phyloP scores from a whole-genome alignment of 306 rosid genomes.

The Cucumis melo region DNA sequence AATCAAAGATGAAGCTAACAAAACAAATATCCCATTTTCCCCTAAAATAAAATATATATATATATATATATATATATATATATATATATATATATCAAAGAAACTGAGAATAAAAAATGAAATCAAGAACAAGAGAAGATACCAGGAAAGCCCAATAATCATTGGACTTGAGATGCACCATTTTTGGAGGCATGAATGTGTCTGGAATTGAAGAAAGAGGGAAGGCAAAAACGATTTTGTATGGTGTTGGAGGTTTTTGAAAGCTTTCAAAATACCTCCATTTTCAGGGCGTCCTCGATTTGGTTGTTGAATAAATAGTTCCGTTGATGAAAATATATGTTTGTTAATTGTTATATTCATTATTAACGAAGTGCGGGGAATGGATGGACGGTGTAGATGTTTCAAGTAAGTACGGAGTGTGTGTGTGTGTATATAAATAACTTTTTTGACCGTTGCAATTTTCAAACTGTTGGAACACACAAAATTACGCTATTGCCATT shows the following conservation, averaged over 20 bases:
- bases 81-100: no score
- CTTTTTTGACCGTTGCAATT: conserved; percentile 16
- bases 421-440: no score
- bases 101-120: neutral
- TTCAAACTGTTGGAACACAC: neutral
- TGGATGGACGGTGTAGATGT: neutral
- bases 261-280: conserved; percentile 10
- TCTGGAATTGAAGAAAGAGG: neutral
- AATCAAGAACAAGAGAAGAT: neutral
- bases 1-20: neutral
- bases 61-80: no score
- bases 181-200: neutral
- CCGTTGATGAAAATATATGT: neutral
- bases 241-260: neutral
- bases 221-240: neutral
- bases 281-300: neutral
- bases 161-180: conserved; percentile 15
- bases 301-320: neutral
- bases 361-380: neutral
- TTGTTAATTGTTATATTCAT: no score
- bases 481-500: neutral
- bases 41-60: neutral
- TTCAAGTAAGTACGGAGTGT: neutral
- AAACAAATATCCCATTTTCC: neutral
- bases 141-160: conserved; percentile 82